These are phyloP conservation scores for Daldinia sp. DNA, from an alignment of 2,329 filamentous ascomycete species.

Conservation along the genomic window DNA sequence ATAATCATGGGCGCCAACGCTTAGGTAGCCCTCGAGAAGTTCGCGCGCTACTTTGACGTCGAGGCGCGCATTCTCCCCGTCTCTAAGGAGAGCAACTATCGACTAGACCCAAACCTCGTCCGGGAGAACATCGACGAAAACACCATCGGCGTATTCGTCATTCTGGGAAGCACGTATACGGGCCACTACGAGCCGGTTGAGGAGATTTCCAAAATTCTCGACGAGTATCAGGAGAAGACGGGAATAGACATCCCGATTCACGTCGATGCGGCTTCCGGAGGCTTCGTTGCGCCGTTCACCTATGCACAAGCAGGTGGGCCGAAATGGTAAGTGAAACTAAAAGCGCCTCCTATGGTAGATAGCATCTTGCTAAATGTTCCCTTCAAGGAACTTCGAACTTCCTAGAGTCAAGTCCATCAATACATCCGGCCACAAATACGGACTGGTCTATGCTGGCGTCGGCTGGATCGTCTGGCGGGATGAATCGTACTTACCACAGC, in stretches of 20 bases:
- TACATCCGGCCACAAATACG: slow-evolving; percentile 69
- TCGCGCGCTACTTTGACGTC: slow-evolving; percentile 79
- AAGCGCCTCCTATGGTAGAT: neutral
- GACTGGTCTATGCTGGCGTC: slow-evolving; percentile 72
- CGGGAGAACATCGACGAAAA: slow-evolving; percentile 79
- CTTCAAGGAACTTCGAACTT: slow-evolving; percentile 66
- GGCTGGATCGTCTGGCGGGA: slow-evolving; percentile 80
- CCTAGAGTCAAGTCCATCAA: slow-evolving; percentile 76
- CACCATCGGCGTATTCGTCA: slow-evolving; percentile 81
- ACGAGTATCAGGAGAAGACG: slow-evolving; percentile 71
- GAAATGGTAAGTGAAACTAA: slow-evolving; percentile 63
- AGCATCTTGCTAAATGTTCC: neutral
- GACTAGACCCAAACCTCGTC: slow-evolving; percentile 73
- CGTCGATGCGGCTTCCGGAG: slow-evolving; percentile 72
- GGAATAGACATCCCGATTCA: slow-evolving; percentile 76
- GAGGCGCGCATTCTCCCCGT: slow-evolving; percentile 75
- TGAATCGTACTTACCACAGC: slow-evolving; percentile 72
- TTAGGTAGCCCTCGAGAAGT: slow-evolving; percentile 79
- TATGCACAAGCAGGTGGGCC: slow-evolving; percentile 65
- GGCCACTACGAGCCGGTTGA: slow-evolving; percentile 80
- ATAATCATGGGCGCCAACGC: slow-evolving; percentile 81
- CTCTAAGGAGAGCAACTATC: slow-evolving; percentile 68
- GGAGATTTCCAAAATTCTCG: slow-evolving; percentile 73
- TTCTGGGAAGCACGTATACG: slow-evolving; percentile 78
- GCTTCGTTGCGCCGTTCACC: slow-evolving; percentile 72